Evolutionary conservation across 345 rosid species (phyloP).

Genomic region (Salix brachista): DNA sequence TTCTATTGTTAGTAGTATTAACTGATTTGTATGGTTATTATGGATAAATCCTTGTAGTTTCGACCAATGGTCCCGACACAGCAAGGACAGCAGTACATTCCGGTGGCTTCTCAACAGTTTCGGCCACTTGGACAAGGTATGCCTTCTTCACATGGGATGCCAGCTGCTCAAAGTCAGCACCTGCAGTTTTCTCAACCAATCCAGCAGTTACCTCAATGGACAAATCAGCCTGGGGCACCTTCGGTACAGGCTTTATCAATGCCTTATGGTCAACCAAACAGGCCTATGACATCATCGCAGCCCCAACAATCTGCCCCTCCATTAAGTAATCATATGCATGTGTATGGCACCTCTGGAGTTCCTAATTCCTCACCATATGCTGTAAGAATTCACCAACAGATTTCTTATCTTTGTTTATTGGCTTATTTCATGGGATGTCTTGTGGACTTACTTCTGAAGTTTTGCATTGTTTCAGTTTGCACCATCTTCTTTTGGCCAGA

Average conservation of each 20-base stretch:
- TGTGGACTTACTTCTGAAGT: conserved; percentile 13
- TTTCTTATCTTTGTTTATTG: conserved; percentile 9
- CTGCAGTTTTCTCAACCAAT: conserved; percentile 65
- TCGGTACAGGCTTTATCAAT: conserved; percentile 54
- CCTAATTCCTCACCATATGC: conserved; percentile 51
- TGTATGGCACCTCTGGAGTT: conserved; percentile 52
- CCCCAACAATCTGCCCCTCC: conserved; percentile 44
- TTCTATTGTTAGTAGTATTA: background rate
- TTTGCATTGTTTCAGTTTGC: conserved; percentile 42
- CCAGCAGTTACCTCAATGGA: conserved; percentile 68
- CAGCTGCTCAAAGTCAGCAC: conserved; percentile 49
- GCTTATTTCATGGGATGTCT: conserved; percentile 1
- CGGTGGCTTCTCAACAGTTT: conserved; percentile 61
- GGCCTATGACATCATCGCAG: conserved; percentile 54
- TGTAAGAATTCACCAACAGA: conserved; percentile 35
- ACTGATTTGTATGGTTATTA: background rate
- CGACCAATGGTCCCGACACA: conserved; percentile 61
- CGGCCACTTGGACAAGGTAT: conserved; percentile 63
- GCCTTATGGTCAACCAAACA: conserved; percentile 53
- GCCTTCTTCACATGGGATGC: conserved; percentile 50
- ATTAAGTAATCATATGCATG: conserved; percentile 33
- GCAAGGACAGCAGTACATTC: conserved; percentile 61
- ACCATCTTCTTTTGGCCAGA: conserved; percentile 62
- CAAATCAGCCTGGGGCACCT: conserved; percentile 62
- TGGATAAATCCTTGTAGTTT: conserved; percentile 42